phyloP scores from a whole-genome alignment of 768 basidiomycete species.

The Phanerodontia chrysosporium region DNA sequence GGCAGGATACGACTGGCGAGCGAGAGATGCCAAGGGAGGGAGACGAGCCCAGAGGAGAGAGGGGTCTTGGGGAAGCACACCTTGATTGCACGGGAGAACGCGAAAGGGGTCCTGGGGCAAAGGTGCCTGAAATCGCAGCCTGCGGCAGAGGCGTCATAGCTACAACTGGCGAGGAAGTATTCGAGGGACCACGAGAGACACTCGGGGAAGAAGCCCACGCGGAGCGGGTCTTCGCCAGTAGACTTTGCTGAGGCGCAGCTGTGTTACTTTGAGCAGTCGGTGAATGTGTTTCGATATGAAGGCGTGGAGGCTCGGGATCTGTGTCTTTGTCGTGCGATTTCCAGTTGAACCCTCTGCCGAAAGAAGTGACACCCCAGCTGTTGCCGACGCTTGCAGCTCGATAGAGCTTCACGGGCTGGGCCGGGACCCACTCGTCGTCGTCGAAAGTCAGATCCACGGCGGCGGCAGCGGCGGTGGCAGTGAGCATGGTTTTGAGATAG shows the following conservation, averaged over 20 bases:
- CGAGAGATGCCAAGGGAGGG: constrained; percentile 25
- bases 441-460: constrained; percentile 62
- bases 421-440: constrained; percentile 60
- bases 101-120: constrained; percentile 19
- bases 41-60: constrained; percentile 19
- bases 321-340: constrained; percentile 34
- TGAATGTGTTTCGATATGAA: constrained; percentile 4
- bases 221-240: constrained; percentile 14
- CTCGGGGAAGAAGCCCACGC: constrained; percentile 18
- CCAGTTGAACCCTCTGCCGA: constrained; percentile 83
- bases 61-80: constrained; percentile 22
- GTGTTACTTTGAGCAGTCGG: constrained; percentile 3
- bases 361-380: constrained; percentile 83
- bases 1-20: constrained; percentile 28
- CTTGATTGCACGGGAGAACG: constrained; percentile 24
- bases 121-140: constrained; percentile 15
- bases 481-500: constrained; percentile 22
- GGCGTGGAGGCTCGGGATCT: constrained; percentile 11
- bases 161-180: constrained; percentile 9
- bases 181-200: constrained; percentile 14
- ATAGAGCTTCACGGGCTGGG: constrained; percentile 47
- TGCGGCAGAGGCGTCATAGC: constrained; percentile 10
- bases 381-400: constrained; percentile 64
- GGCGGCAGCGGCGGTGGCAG: constrained; percentile 39
- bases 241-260: constrained; percentile 2